These are phyloP conservation scores for Musa itinerans DNA, from an alignment of 176 grass and related monocot genomes.

Conservation along the genomic window DNA sequence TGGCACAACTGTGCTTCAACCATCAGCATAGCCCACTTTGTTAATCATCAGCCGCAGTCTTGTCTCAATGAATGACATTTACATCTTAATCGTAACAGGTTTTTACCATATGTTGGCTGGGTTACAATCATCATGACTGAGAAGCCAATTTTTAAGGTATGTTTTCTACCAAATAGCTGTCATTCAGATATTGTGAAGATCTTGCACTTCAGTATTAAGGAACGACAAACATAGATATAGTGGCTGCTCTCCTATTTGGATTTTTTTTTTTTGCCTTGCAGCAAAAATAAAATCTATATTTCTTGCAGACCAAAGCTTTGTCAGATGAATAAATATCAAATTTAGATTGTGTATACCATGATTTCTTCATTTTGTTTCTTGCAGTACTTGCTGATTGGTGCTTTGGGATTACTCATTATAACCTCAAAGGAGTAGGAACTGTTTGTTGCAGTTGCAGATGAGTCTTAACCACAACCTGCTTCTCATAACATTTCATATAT, in stretches of 20 bases:
- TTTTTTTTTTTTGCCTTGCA: too few relatives aligned
- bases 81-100: slow-evolving; percentile 29
- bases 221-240: too few relatives aligned
- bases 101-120: slow-evolving; percentile 70
- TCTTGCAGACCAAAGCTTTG: too few relatives aligned
- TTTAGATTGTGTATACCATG: background rate
- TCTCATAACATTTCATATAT: background rate
- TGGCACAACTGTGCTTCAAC: background rate
- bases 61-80: background rate
- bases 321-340: background rate
- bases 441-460: background rate
- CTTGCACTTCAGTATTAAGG: background rate
- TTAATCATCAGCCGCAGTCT: too few relatives aligned
- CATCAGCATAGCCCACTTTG: background rate
- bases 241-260: background rate
- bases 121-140: slow-evolving; percentile 77
- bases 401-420: slow-evolving; percentile 52
- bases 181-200: background rate
- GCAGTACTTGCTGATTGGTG: slow-evolving; percentile 76
- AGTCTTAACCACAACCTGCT: background rate
- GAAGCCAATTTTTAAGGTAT: slow-evolving; percentile 69
- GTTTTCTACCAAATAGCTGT: background rate
- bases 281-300: too few relatives aligned
- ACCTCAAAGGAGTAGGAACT: slow-evolving; percentile 42
- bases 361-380: slow-evolving; percentile 5